These are phyloP conservation scores for Neolentinus lepideus DNA, from an alignment of 1,284 basidiomycete genomes.

Conservation along the genomic window DNA sequence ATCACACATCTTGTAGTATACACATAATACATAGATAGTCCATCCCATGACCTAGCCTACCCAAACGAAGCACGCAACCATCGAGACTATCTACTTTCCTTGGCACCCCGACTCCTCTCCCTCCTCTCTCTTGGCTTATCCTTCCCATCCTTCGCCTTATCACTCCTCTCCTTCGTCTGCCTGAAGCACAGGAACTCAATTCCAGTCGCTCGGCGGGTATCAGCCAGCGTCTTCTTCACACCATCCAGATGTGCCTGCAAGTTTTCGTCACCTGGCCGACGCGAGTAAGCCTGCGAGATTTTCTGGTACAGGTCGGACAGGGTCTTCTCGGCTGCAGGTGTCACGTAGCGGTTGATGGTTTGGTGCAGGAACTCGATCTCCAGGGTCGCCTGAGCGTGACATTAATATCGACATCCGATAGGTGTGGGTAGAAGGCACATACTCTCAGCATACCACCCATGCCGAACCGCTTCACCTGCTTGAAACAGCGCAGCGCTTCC, in stretches of 20 bases:
- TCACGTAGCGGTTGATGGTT: slow-evolving; percentile 85
- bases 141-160: slow-evolving; percentile 13
- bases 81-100: not conserved
- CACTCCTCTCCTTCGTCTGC: slow-evolving; percentile 43
- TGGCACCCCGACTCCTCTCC: slow-evolving; percentile 2
- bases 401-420: slow-evolving; percentile 5
- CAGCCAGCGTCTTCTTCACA: slow-evolving; percentile 85
- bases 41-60: not conserved
- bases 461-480: slow-evolving; percentile 82
- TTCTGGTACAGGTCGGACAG: slow-evolving; percentile 91
- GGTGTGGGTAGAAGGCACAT: slow-evolving; percentile 22
- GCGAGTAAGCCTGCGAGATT: slow-evolving; percentile 87
- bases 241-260: slow-evolving; percentile 84
- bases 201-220: slow-evolving; percentile 84
- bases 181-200: slow-evolving; percentile 94
- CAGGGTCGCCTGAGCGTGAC: slow-evolving; percentile 72
- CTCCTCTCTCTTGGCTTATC: slow-evolving; percentile 10
- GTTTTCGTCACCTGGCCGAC: slow-evolving; percentile 74
- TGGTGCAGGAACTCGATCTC: slow-evolving; percentile 99
- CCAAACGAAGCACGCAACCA: not conserved
- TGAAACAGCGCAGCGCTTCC: slow-evolving; percentile 81
- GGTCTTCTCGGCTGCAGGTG: slow-evolving; percentile 70
- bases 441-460: slow-evolving; percentile 98
- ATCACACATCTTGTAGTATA: not conserved
- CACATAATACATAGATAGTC: not conserved